Evolutionary conservation across 768 basidiomycete species (phyloP).

Genomic region (Dictyophora rubrovolvata): DNA sequence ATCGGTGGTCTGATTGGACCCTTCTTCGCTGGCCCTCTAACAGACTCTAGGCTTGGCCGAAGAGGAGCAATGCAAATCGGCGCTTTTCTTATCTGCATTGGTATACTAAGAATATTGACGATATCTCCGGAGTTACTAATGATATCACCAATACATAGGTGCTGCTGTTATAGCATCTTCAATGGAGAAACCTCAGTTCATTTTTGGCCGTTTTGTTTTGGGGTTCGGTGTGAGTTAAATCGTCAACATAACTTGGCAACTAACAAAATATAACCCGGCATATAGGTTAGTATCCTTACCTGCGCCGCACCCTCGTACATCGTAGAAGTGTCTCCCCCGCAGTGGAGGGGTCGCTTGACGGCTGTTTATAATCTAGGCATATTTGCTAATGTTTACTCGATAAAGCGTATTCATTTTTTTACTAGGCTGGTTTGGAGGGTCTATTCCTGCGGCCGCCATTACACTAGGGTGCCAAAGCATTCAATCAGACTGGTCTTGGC

Average conservation of each 20-base stretch:
- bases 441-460: slow-evolving; percentile 14
- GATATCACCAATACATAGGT: slow-evolving; percentile 21
- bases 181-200: slow-evolving; percentile 34
- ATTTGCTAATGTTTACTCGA: not conserved
- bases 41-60: slow-evolving; percentile 21
- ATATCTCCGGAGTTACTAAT: not conserved
- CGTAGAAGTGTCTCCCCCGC: slow-evolving; percentile 50
- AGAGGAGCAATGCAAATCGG: slow-evolving; percentile 23
- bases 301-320: slow-evolving; percentile 32
- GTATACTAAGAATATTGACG: not conserved
- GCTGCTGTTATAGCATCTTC: slow-evolving; percentile 37
- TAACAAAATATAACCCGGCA: not conserved
- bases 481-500: slow-evolving; percentile 38
- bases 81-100: slow-evolving; percentile 12
- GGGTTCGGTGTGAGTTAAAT: slow-evolving; percentile 36
- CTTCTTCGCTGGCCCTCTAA: slow-evolving; percentile 21
- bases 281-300: slow-evolving; percentile 17
- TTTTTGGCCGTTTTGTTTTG: slow-evolving; percentile 34
- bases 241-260: not conserved
- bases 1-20: slow-evolving; percentile 21
- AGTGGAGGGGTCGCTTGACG: slow-evolving; percentile 43
- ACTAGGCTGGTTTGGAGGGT: slow-evolving; percentile 12
- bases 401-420: not conserved
- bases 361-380: slow-evolving; percentile 32
- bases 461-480: slow-evolving; percentile 17